These are phyloP conservation scores for Tuctoria greenei DNA, from an alignment of 176 grass and related monocot genomes.

Conservation along the genomic window DNA sequence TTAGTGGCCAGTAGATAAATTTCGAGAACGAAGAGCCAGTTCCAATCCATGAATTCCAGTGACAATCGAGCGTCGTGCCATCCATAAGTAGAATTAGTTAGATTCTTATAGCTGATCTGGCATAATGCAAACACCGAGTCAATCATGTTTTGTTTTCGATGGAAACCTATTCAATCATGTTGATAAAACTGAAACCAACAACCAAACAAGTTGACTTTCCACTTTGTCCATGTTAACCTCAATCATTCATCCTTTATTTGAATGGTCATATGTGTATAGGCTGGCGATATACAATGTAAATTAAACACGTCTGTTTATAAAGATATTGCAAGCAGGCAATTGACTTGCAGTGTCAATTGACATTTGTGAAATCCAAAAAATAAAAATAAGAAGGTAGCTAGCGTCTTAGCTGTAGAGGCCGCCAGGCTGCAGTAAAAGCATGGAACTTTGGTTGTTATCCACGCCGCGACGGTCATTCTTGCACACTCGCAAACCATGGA, in stretches of 20 bases:
- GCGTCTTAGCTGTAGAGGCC: not conserved
- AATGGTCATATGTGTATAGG: not conserved
- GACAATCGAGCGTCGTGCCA: too few species aligned
- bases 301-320: too few species aligned
- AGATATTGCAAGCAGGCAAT: not conserved
- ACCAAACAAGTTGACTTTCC: not conserved
- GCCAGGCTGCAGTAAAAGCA: too few species aligned
- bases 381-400: not conserved
- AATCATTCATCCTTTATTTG: not conserved
- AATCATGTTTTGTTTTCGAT: too few species aligned
- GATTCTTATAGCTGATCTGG: too few species aligned
- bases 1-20: too few species aligned
- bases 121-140: not conserved
- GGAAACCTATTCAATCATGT: too few species aligned
- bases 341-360: not conserved
- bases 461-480: not conserved
- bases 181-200: not conserved
- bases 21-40: too few species aligned
- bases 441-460: too few species aligned
- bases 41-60: too few species aligned
- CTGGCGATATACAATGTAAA: too few species aligned
- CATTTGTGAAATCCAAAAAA: not conserved
- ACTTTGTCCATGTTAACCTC: not conserved
- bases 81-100: too few species aligned
- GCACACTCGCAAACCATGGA: not conserved